A percentile compares a stretch with the other conserved stretches of the same genome.
Evolutionary conservation across 2,329 filamentous ascomycete genomes (phyloP).

Genomic region (Cladosporium phlei): DNA sequence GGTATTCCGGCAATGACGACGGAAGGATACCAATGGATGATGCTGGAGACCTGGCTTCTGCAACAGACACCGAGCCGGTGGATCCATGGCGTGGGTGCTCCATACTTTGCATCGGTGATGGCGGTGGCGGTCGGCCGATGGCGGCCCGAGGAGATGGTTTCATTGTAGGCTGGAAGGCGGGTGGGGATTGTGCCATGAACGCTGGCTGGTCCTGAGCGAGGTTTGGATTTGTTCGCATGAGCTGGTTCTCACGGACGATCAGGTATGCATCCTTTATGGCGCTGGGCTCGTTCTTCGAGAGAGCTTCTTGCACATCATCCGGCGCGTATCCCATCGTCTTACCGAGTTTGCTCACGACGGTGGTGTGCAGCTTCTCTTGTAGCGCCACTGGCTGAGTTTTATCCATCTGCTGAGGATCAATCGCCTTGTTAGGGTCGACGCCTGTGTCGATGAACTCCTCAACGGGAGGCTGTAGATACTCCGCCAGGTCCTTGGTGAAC

Average conservation of each 20-base stretch:
- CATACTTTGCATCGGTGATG: constrained; percentile 13
- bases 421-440: constrained; percentile 88
- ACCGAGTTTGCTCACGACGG: constrained; percentile 91
- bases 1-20: constrained; percentile 83
- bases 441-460: constrained; percentile 93
- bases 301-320: constrained; percentile 88
- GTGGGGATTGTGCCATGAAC: constrained; percentile 55
- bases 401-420: constrained; percentile 75
- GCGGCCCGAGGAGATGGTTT: constrained; percentile 34
- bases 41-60: constrained; percentile 40
- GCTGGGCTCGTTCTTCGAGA: constrained; percentile 87
- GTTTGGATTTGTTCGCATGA: constrained; percentile 86
- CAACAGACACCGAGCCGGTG: constrained; percentile 37
- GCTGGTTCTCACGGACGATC: constrained; percentile 94
- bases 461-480: constrained; percentile 79
- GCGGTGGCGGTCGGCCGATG: constrained; percentile 29
- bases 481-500: constrained; percentile 82
- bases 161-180: constrained; percentile 38
- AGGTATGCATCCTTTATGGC: constrained; percentile 99
- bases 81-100: constrained; percentile 14
- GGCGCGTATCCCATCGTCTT: constrained; percentile 98
- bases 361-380: constrained; percentile 84
- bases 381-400: constrained; percentile 72
- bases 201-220: constrained; percentile 49
- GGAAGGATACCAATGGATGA: constrained; percentile 90